phyloP scores from a whole-genome alignment of 768 basidiomycete species.

The Boletus edulis region DNA sequence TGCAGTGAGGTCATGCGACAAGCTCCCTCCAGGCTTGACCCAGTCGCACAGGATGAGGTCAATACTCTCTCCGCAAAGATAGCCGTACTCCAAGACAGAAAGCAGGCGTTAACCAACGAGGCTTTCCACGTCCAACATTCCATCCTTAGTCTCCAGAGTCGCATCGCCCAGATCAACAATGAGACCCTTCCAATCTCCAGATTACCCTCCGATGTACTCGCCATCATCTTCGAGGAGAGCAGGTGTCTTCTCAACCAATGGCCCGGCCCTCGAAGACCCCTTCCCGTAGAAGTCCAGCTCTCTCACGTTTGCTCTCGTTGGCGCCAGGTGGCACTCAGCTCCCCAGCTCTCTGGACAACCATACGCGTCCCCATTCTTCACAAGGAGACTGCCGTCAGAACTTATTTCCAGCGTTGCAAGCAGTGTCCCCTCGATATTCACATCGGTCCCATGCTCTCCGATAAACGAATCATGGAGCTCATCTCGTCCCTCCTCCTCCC shows the following conservation, averaged over 20 bases:
- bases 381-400: constrained; percentile 24
- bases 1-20: constrained; percentile 21
- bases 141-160: constrained; percentile 30
- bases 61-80: constrained; percentile 21
- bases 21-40: constrained; percentile 11
- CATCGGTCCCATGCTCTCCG: constrained; percentile 27
- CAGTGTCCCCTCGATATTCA: constrained; percentile 33
- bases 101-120: constrained; percentile 20
- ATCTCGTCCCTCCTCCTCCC: constrained; percentile 27
- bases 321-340: constrained; percentile 34
- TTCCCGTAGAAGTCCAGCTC: constrained; percentile 34
- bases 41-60: constrained; percentile 27
- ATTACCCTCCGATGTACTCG: constrained; percentile 32
- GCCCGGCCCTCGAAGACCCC: constrained; percentile 27
- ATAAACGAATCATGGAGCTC: constrained; percentile 24
- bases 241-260: constrained; percentile 27
- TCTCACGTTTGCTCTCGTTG: constrained; percentile 36
- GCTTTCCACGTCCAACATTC: constrained; percentile 26
- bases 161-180: constrained; percentile 32
- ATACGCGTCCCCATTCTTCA: constrained; percentile 33
- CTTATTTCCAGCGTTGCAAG: constrained; percentile 32
- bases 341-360: constrained; percentile 36
- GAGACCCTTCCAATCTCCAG: constrained; percentile 28
- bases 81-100: constrained; percentile 20
- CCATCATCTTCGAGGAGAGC: constrained; percentile 34